phyloP scores from a whole-genome alignment of 2,329 filamentous ascomycete species.

The Hypoxylon sp. region DNA sequence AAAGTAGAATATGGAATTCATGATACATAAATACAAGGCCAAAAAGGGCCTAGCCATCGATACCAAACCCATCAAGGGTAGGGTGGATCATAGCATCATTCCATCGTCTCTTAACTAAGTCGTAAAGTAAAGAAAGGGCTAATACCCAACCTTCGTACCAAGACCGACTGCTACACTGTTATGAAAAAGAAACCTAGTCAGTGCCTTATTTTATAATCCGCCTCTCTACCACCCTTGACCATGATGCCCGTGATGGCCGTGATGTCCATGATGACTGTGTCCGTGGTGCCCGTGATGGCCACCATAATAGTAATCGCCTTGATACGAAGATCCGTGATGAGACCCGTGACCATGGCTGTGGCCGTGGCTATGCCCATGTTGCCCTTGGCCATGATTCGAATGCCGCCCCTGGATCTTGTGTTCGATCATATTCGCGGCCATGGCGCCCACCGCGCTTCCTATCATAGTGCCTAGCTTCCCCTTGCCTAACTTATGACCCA shows the following conservation, averaged over 20 bases:
- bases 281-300: conserved; percentile 31
- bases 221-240: conserved; percentile 27
- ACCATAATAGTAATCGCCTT: conserved; percentile 32
- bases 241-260: conserved; percentile 43
- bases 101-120: conserved; percentile 8
- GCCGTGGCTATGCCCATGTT: conserved; percentile 27
- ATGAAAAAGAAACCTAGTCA: conserved; percentile 1
- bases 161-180: conserved; percentile 9
- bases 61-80: conserved; percentile 20
- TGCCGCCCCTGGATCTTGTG: conserved; percentile 58
- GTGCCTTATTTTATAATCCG: not conserved
- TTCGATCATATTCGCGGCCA: conserved; percentile 68
- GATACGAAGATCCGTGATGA: conserved; percentile 34
- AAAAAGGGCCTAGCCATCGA: not conserved
- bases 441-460: conserved; percentile 67
- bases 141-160: not conserved
- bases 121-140: not conserved
- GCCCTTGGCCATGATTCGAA: conserved; percentile 46
- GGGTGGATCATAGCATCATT: conserved; percentile 7
- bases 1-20: not conserved
- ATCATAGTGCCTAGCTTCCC: conserved; percentile 67
- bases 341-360: conserved; percentile 29
- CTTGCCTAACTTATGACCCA: conserved; percentile 69
- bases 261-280: conserved; percentile 39
- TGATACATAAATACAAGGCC: conserved; percentile 4